A percentile compares a stretch with the other conserved stretches of the same genome.
These are phyloP conservation scores for Annulohypoxylon stygium DNA, from an alignment of 495 filamentous ascomycete genomes.

Conservation along the genomic window DNA sequence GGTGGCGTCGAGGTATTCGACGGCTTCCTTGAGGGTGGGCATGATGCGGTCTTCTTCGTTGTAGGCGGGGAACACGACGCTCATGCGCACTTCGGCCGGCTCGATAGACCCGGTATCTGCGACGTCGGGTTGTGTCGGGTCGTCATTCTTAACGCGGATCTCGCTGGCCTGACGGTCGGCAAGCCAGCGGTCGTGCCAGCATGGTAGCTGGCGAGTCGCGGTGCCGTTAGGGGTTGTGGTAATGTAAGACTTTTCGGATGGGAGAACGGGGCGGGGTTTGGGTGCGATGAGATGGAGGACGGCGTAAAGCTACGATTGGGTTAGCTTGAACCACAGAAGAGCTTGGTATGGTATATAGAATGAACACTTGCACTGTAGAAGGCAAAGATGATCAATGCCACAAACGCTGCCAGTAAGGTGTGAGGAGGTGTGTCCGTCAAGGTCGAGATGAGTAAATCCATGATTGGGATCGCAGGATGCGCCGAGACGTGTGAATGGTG, in stretches of 20 bases:
- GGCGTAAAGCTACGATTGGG: constrained; percentile 71
- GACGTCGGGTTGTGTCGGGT: constrained; percentile 50
- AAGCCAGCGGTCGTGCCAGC: constrained; percentile 82
- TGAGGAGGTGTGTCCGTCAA: constrained; percentile 50
- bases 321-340: constrained; percentile 12
- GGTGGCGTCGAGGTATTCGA: constrained; percentile 80
- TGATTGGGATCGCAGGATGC: constrained; percentile 24
- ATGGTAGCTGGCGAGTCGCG: constrained; percentile 74
- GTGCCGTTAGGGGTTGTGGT: constrained; percentile 77
- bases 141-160: constrained; percentile 48
- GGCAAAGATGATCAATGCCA: constrained; percentile 46
- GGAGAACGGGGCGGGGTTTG: constrained; percentile 76
- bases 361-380: constrained; percentile 47
- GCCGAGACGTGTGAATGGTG: not conserved
- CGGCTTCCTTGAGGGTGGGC: constrained; percentile 90
- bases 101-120: constrained; percentile 58
- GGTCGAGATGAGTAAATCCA: constrained; percentile 44
- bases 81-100: constrained; percentile 70
- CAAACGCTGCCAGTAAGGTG: constrained; percentile 47
- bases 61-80: constrained; percentile 93
- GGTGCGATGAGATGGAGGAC: constrained; percentile 81
- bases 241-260: constrained; percentile 88
- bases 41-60: constrained; percentile 88
- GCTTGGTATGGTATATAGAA: not conserved
- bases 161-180: constrained; percentile 63